A percentile compares a stretch with the other conserved stretches of the same genome.
Conservation (phyloP, 1,284 basidiomycete species). For the Tetrapyrgos nigripes region DNA sequence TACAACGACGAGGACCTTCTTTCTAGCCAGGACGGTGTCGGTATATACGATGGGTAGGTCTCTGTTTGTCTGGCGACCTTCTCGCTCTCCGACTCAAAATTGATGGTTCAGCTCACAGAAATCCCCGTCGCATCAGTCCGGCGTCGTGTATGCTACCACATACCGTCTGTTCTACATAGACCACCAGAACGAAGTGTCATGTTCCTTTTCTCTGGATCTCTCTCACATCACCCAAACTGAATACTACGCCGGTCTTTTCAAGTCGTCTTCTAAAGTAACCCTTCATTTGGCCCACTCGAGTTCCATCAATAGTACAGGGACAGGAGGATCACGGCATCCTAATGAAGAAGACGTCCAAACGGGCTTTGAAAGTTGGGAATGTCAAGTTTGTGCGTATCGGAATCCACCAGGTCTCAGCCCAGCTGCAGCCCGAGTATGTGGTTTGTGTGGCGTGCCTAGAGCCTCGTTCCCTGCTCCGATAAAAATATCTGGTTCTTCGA, state of each 20-base stretch:
- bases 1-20: conserved; percentile 82
- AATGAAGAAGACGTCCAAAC: conserved; percentile 29
- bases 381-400: conserved; percentile 83
- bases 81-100: conserved; percentile 28
- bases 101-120: conserved; percentile 76
- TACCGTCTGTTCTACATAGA: conserved; percentile 89
- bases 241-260: conserved; percentile 92
- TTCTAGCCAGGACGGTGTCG: conserved; percentile 78
- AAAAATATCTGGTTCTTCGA: conserved; percentile 17
- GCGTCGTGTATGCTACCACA: conserved; percentile 79
- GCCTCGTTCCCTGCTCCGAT: conserved; percentile 37
- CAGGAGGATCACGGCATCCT: not conserved
- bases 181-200: conserved; percentile 47
- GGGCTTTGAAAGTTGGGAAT: conserved; percentile 75
- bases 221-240: conserved; percentile 80
- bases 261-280: conserved; percentile 90
- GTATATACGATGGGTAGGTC: conserved; percentile 89
- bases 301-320: conserved; percentile 14
- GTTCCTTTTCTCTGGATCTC: conserved; percentile 73
- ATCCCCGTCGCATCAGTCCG: conserved; percentile 73
- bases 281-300: conserved; percentile 59
- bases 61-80: conserved; percentile 14
- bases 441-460: conserved; percentile 77
- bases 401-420: conserved; percentile 77
- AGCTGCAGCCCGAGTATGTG: conserved; percentile 68